Percentiles rank a stretch among this genome's conserved stretches.
phyloP scores from a whole-genome alignment of 139 green algal genomes.

The Tetradesmus lagerheimii region DNA sequence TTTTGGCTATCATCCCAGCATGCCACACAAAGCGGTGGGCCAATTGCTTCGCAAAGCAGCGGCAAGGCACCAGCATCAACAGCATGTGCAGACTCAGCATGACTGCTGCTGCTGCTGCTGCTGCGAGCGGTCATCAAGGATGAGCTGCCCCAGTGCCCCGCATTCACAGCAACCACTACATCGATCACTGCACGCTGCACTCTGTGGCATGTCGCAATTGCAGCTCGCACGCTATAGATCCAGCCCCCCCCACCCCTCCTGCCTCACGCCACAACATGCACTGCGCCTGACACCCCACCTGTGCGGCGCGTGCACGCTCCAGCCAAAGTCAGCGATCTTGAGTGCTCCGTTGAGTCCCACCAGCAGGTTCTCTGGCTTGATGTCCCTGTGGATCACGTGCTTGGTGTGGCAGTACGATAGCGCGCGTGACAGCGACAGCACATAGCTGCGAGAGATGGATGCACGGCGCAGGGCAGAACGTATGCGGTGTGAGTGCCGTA shows the following conservation, averaged over 20 bases:
- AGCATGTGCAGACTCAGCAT: neutral
- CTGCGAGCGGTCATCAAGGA: neutral
- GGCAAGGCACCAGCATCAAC: neutral
- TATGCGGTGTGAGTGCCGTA: neutral
- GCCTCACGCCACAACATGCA: neutral
- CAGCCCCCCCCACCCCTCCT: no score
- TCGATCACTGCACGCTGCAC: neutral
- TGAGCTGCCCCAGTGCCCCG: no score
- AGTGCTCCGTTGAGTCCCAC: constrained; percentile 92
- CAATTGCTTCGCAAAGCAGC: constrained; percentile 53
- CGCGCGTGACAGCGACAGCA: constrained; percentile 86
- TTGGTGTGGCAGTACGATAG: constrained; percentile 98
- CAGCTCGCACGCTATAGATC: no score
- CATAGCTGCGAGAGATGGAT: constrained; percentile 72
- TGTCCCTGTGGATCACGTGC: constrained; percentile 99
- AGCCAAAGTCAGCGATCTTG: constrained; percentile 99
- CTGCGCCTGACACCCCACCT: constrained; percentile 30
- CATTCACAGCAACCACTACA: neutral
- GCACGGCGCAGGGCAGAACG: neutral
- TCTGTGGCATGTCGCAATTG: no score
- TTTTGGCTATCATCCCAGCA: no score
- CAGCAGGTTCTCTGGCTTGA: constrained; percentile 99
- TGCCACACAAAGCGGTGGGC: no score
- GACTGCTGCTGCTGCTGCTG: no score
- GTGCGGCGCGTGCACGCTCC: constrained; percentile 95